Evolutionary conservation across 2,329 filamentous ascomycete species (phyloP).

Genomic region (Penicillium sp.): DNA sequence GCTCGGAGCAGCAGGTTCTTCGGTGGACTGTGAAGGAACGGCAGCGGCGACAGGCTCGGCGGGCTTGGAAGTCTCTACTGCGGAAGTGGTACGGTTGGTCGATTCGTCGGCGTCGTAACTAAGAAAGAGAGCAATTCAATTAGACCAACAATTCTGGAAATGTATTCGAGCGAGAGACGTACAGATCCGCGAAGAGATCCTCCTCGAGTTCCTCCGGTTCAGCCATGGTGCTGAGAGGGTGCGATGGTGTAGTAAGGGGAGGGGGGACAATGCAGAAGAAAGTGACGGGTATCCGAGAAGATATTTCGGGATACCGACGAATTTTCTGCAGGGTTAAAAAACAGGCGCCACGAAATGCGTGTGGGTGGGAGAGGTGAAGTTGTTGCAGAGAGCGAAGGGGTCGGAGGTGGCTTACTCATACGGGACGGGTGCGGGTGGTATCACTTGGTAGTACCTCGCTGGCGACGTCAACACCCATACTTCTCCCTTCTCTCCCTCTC

Average conservation of each 20-base stretch:
- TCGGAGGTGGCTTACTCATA: slow-evolving; percentile 25
- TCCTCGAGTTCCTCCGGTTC: slow-evolving; percentile 85
- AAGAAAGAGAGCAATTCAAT: slow-evolving; percentile 8
- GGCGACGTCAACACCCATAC: slow-evolving; percentile 2
- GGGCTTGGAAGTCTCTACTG: slow-evolving; percentile 42
- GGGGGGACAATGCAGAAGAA: slow-evolving; percentile 4
- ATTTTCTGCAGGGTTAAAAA: no score
- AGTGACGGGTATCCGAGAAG: not conserved
- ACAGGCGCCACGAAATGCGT: no score
- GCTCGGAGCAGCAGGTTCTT: slow-evolving; percentile 40
- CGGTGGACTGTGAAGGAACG: slow-evolving; percentile 31
- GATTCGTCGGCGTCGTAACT: slow-evolving; percentile 72
- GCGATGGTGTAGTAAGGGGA: not conserved
- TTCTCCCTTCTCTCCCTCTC: not conserved
- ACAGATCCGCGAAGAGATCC: slow-evolving; percentile 96
- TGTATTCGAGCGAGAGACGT: slow-evolving; percentile 47
- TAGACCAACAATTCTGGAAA: slow-evolving; percentile 8
- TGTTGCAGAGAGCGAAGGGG: slow-evolving; percentile 18
- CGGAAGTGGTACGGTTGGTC: slow-evolving; percentile 37
- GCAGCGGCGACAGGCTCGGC: slow-evolving; percentile 39
- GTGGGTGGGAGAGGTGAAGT: slow-evolving; percentile 10
- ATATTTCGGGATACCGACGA: no score
- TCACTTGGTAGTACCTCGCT: not conserved
- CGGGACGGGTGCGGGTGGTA: slow-evolving; percentile 18
- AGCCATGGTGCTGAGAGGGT: slow-evolving; percentile 63